phyloP scores from a whole-genome alignment of 1,139 yeast genomes.

The Pichia sp. region DNA sequence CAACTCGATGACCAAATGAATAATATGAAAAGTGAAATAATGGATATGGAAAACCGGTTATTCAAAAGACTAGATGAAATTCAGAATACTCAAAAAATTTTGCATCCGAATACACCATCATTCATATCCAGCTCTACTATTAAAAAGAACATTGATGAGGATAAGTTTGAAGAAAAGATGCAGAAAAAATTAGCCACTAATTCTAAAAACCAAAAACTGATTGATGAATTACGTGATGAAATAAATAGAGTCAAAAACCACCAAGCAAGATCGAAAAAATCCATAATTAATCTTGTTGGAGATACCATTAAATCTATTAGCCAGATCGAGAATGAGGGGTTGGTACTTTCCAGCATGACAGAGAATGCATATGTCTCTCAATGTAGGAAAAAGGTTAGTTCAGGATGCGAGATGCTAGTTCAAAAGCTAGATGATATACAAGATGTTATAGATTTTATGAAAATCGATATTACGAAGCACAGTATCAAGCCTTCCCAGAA shows the following conservation, averaged over 20 bases:
- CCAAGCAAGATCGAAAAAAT: conserved; percentile 37
- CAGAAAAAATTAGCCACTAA: conserved; percentile 7
- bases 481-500: conserved; percentile 78
- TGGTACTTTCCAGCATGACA: conserved; percentile 34
- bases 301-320: conserved; percentile 40
- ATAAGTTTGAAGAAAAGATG: conserved; percentile 9
- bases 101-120: neutral
- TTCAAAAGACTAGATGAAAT: conserved; percentile 27
- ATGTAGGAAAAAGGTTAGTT: conserved; percentile 66
- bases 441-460: conserved; percentile 80
- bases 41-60: conserved; percentile 25
- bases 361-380: conserved; percentile 68
- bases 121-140: neutral
- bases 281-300: conserved; percentile 36
- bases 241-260: conserved; percentile 34
- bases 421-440: conserved; percentile 87
- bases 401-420: conserved; percentile 65
- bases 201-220: conserved; percentile 27
- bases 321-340: conserved; percentile 35
- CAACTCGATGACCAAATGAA: conserved; percentile 18
- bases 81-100: conserved; percentile 1
- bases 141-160: conserved; percentile 4
- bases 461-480: conserved; percentile 88
- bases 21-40: conserved; percentile 30
- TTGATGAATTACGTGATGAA: conserved; percentile 41